Evolutionary conservation across 805 yeast species (phyloP).

Genomic region (Ogataea populi-albae): DNA sequence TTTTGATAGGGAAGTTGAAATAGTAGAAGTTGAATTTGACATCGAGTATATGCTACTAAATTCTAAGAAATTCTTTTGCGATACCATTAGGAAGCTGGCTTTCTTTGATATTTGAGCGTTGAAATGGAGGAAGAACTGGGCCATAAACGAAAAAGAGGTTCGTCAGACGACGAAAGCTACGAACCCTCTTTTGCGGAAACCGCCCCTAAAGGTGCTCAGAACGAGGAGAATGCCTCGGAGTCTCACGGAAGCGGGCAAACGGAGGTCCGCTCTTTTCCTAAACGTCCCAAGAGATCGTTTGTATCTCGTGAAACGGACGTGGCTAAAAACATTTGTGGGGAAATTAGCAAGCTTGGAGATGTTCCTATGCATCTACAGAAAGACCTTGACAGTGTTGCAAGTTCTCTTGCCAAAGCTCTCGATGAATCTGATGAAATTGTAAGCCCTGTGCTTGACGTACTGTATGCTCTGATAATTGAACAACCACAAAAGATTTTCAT

Average conservation of each 20-base stretch:
- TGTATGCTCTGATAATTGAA: conserved; percentile 70
- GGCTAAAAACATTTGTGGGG: conserved; percentile 47
- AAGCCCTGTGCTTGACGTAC: conserved; percentile 55
- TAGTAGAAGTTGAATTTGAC: too few species aligned
- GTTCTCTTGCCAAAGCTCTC: conserved; percentile 63
- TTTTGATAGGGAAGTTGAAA: too few species aligned
- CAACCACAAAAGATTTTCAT: conserved; percentile 88
- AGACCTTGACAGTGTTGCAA: conserved; percentile 62
- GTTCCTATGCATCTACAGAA: conserved; percentile 33
- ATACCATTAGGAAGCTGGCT: too few species aligned
- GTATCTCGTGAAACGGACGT: conserved; percentile 29
- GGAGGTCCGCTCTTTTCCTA: conserved; percentile 5
- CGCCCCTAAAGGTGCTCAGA: conserved; percentile 1
- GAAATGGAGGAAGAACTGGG: conserved; percentile 10
- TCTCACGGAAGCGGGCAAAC: neutral
- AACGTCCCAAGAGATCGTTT: conserved; percentile 16
- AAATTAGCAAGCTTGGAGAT: conserved; percentile 61
- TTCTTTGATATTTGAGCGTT: too few species aligned
- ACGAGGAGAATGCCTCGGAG: neutral
- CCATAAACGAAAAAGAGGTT: conserved; percentile 19
- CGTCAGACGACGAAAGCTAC: conserved; percentile 18
- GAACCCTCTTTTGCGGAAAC: conserved; percentile 15
- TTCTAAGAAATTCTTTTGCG: too few species aligned
- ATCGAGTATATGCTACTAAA: too few species aligned
- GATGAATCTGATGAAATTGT: conserved; percentile 61